These are phyloP conservation scores for Acanthamoeba lenticulata DNA, from an alignment of 208 protist species.

Conservation along the genomic window DNA sequence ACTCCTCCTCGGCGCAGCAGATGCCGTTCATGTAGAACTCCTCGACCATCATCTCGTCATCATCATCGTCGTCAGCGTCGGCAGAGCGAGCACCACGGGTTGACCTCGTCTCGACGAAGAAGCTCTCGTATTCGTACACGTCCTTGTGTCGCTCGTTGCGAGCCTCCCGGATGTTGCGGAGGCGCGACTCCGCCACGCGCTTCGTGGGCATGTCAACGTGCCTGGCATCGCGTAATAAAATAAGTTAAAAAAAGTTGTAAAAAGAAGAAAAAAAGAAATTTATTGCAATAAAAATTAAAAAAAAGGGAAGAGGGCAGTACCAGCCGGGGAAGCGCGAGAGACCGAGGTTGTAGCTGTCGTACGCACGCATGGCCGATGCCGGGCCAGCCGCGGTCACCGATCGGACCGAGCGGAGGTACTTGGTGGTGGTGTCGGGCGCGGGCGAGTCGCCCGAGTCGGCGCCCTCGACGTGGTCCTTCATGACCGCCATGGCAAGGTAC, in stretches of 20 bases:
- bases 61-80: not conserved
- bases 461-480: constrained; percentile 12
- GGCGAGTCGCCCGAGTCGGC: not conserved
- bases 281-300: too few relatives aligned
- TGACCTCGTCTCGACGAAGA: not conserved
- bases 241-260: too few relatives aligned
- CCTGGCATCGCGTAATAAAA: too few relatives aligned
- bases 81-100: not conserved
- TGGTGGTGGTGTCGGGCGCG: not conserved
- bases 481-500: not conserved
- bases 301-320: too few relatives aligned
- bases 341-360: not conserved
- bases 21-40: not conserved
- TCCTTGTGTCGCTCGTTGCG: too few relatives aligned
- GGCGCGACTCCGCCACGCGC: too few relatives aligned
- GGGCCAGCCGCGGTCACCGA: not conserved
- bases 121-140: too few relatives aligned
- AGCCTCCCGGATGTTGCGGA: too few relatives aligned
- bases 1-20: not conserved
- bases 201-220: too few relatives aligned
- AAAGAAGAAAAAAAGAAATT: too few relatives aligned
- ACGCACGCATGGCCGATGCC: not conserved
- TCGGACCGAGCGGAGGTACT: not conserved
- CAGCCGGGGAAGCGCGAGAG: too few relatives aligned
- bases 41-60: too few relatives aligned